Base-by-base conservation (phyloP, 176 grass and related monocot species). In the Bonia amplexicaulis region DNA sequence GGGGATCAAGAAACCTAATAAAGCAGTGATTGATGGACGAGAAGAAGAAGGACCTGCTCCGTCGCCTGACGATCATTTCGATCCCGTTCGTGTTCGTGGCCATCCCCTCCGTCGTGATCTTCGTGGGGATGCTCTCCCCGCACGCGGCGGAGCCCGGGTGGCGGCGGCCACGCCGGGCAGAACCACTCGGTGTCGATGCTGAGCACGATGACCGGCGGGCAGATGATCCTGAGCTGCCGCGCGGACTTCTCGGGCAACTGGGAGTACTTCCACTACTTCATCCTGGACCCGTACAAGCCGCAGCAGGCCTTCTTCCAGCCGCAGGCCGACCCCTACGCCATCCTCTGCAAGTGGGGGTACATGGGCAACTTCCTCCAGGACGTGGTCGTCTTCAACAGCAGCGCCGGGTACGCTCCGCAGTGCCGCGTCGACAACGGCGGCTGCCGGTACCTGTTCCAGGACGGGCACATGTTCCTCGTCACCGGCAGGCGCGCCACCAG, bases 231-330 rank as follows among this genome's bases (percentile, higher is more conserved):
- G 44, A 88, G 81, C 82, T 91, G 90, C 90, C 77, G 82, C 71
- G 78, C 90, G 35, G 82, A 9, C 42, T 91, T 76, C 90, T 12
- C 78, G 0, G 82, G 86, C 75, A 83, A 84, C 75, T 83, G 85
- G 85, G 85, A 90, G 75, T 90, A 87, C 85, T 87, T 90, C 80
- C 85, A 90, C 89, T 87, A 90, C 85, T 90, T 87, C 85, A 90
- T 90, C 80, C 80, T 90, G 17, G 89, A 90, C 75, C 85, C 89
- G 0, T 90, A 90, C 89, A 87, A 84, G 80, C 89, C 61, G 9
- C 85, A 79, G 51, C 85, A 61, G 39, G 89, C 85, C 80, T 90
- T 61, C 85, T 90, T 90, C 89, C 80, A 74, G 85, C 89, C 89
- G 12, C 80, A 67, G 49, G 62, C 49, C 29, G 59, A 76, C 39